Percentiles rank a stretch among this genome's conserved stretches.
phyloP scores from a whole-genome alignment of 2,329 filamentous ascomycete genomes.

The Arthroderma sp. region DNA sequence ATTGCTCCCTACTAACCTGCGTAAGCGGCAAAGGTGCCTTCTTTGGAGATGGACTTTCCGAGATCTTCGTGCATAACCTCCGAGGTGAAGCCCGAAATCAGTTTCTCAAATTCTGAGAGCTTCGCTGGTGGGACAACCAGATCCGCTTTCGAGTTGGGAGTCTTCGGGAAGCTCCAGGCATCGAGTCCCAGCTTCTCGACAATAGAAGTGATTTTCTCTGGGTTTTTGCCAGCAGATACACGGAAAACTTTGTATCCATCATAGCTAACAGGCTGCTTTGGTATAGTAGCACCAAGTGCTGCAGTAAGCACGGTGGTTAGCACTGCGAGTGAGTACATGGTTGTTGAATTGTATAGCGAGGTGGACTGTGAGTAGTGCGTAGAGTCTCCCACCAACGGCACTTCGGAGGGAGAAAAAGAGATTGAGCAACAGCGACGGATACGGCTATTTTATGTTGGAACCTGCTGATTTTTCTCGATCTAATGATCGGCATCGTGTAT shows the following conservation, averaged over 20 bases:
- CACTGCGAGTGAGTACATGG: slow-evolving; percentile 8
- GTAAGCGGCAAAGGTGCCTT: slow-evolving; percentile 16
- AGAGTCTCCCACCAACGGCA: too few relatives aligned
- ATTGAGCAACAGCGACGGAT: too few relatives aligned
- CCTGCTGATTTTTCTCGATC: too few relatives aligned
- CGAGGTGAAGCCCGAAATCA: slow-evolving; percentile 19
- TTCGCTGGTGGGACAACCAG: slow-evolving; percentile 30
- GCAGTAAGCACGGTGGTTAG: slow-evolving; percentile 8
- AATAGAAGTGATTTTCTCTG: slow-evolving; percentile 8
- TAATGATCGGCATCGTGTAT: too few relatives aligned
- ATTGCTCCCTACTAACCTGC: slow-evolving; percentile 23
- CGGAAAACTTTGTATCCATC: slow-evolving; percentile 15
- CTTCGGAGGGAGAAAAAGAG: too few relatives aligned
- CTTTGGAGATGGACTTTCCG: slow-evolving; percentile 29
- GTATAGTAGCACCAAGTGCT: slow-evolving; percentile 5
- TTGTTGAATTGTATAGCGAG: background rate
- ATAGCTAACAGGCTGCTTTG: slow-evolving; percentile 7
- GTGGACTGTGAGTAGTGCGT: too few relatives aligned
- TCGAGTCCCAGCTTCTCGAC: slow-evolving; percentile 9
- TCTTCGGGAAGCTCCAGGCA: slow-evolving; percentile 12
- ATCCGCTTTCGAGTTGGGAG: slow-evolving; percentile 22
- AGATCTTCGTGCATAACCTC: slow-evolving; percentile 33
- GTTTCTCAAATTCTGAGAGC: slow-evolving; percentile 26
- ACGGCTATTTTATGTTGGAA: too few relatives aligned
- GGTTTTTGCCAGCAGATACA: slow-evolving; percentile 8